Base-by-base conservation (phyloP, 495 filamentous ascomycete genomes). In the Penicillium soppii region DNA sequence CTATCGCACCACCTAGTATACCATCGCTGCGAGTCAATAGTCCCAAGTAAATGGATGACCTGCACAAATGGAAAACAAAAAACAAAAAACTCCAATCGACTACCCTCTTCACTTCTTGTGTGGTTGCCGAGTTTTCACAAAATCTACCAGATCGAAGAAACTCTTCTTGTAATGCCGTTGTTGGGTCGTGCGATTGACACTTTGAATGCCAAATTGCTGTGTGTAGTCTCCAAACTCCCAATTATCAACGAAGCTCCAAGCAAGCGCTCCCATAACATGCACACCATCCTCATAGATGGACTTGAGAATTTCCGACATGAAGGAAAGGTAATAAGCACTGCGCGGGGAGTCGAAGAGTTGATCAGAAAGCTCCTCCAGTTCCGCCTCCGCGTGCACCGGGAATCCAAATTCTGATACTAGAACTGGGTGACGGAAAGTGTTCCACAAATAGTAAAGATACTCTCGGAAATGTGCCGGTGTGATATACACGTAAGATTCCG, bases 81-180 rank as follows among this genome's bases (percentile, higher is more conserved):
- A 43, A 44, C 58, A 57, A 22, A 21, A 32, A 20, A 30, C 3
- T 32, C 25, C 15, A 13, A 8, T 23, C 8, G 38, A n/a, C 13
- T 7, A 9, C 1, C 27, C 6, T 22, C 26, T 8, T 49, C 25
- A 41, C 2, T 30, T 13, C 19, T 33, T 41, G 4, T 23, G 13
- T 9, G n/a, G 10, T 33, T 64, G 61, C 19, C 61, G 45, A 16
- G 58, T 39, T 47, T 54, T 61, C n/a, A 64, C 61, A 50, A 75
- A 78, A 58, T 73, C 70, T 16, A 78, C 70, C 35, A 74, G 33
- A 37, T 78, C 74, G 51, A 78, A 78, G 37, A 77, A 71, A 45
- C 71, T 75, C 57, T 70, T 71, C 58, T 77, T 77, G 47, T 66
- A 78, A 16, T 52, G 52, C n/a, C 75, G 50, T 36, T 72, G 51